Conservation (phyloP, 2,329 filamentous ascomycete genomes). For the Knufia fluminis region DNA sequence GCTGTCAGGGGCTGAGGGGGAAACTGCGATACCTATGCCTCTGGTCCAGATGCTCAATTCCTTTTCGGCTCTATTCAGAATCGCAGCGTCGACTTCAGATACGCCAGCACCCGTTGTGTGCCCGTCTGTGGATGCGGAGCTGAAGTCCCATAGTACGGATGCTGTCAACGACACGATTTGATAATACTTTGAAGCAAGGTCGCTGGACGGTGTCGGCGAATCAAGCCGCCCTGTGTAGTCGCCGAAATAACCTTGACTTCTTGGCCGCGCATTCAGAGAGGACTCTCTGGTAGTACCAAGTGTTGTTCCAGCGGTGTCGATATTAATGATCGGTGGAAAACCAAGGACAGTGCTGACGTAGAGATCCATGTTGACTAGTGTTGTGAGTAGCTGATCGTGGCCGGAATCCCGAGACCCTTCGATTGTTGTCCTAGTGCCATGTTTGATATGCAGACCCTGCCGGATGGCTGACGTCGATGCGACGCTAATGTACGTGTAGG, state of each 20-base stretch:
- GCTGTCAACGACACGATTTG: conserved; percentile 2
- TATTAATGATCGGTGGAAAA: conserved; percentile 15
- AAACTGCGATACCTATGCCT: conserved; percentile 4
- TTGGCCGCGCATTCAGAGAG: background rate
- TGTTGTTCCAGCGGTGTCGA: conserved; percentile 6
- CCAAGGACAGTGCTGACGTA: conserved; percentile 17
- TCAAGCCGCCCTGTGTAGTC: background rate
- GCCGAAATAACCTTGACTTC: background rate
- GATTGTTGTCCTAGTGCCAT: conserved; percentile 5
- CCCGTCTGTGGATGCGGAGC: background rate
- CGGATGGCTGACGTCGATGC: conserved; percentile 15
- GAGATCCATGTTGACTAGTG: conserved; percentile 15
- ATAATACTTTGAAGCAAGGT: background rate
- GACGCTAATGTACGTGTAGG: conserved; percentile 15
- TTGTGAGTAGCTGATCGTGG: conserved; percentile 10
- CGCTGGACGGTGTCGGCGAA: background rate
- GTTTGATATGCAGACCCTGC: conserved; percentile 16
- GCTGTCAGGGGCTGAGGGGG: background rate
- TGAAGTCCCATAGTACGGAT: background rate
- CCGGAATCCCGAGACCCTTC: conserved; percentile 1
- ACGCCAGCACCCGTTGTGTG: background rate
- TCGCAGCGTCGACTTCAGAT: conserved; percentile 10
- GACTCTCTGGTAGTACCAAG: background rate
- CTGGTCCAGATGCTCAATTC: conserved; percentile 15
- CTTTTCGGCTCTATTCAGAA: conserved; percentile 12